Conservation (phyloP, 2,329 filamentous ascomycete genomes). For the Penicillium sp. region DNA sequence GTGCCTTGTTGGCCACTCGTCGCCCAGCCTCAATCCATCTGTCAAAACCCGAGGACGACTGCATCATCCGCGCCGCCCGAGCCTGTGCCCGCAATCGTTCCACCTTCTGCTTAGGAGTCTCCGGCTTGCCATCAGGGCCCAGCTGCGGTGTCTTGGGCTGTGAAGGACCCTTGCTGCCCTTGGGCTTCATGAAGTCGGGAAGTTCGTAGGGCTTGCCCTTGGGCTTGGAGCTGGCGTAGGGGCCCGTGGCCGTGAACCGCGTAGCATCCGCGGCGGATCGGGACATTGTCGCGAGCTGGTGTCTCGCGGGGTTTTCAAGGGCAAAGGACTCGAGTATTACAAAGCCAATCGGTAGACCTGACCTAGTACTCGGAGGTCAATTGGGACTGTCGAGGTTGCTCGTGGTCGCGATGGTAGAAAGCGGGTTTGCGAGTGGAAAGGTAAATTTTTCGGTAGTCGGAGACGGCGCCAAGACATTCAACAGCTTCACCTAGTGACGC, state of each 20-base stretch:
- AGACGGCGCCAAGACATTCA: conserved; percentile 24
- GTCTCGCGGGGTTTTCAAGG: background rate
- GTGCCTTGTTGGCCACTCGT: conserved; percentile 56
- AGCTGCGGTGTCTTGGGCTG: conserved; percentile 14
- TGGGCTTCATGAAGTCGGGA: conserved; percentile 25
- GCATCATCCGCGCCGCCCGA: conserved; percentile 59
- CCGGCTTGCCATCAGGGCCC: conserved; percentile 35
- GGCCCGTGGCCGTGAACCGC: conserved; percentile 49
- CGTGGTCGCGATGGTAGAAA: conserved; percentile 9
- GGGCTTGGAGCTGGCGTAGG: conserved; percentile 45
- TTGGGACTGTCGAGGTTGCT: background rate
- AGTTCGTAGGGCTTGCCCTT: conserved; percentile 31
- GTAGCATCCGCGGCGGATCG: conserved; percentile 49
- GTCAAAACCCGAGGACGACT: conserved; percentile 55
- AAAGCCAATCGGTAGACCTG: background rate
- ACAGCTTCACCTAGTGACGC: conserved; percentile 11
- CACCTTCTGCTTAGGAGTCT: conserved; percentile 67
- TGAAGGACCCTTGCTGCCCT: conserved; percentile 3
- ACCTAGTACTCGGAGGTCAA: background rate
- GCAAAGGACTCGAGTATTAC: background rate
- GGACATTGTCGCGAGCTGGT: conserved; percentile 34
- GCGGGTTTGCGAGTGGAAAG: conserved; percentile 17
- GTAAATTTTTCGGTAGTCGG: conserved; percentile 28
- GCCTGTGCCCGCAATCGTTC: conserved; percentile 64
- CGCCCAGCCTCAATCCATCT: conserved; percentile 51